Conservation (phyloP, 2,329 filamentous ascomycete species). For the Teratosphaeria zuluensis region DNA sequence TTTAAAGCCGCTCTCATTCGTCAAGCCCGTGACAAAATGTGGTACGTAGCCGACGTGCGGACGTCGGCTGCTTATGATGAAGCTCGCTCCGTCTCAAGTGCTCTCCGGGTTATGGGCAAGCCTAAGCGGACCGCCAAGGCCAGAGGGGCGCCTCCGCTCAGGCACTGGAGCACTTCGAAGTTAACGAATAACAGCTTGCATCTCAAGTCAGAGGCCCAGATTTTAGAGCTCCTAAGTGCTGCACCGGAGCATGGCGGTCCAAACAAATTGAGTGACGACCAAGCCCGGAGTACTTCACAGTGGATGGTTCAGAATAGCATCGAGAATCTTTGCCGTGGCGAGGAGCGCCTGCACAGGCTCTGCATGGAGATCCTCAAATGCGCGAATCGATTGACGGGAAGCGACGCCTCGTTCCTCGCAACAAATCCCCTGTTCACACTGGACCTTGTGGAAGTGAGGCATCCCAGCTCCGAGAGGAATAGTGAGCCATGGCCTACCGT, state of each 20-base stretch:
- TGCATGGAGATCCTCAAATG: constrained; percentile 83
- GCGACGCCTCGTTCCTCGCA: constrained; percentile 84
- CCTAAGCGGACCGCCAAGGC: constrained; percentile 32
- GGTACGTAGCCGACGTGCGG: constrained; percentile 90
- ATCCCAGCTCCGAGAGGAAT: background rate
- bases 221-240: constrained; percentile 79
- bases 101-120: constrained; percentile 81
- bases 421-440: constrained; percentile 79
- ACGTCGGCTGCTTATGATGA: constrained; percentile 84
- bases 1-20: background rate
- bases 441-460: constrained; percentile 28
- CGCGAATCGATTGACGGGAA: constrained; percentile 71
- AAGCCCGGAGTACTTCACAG: constrained; percentile 70
- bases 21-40: constrained; percentile 75
- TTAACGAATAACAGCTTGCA: constrained; percentile 51
- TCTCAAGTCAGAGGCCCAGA: constrained; percentile 71
- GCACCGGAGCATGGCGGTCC: constrained; percentile 75
- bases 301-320: constrained; percentile 77
- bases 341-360: constrained; percentile 90
- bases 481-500: constrained; percentile 2
- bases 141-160: constrained; percentile 29
- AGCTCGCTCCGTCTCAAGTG: constrained; percentile 73
- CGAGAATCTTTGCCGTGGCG: constrained; percentile 88
- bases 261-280: constrained; percentile 93
- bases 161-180: constrained; percentile 35